Percentiles rank a stretch among this genome's conserved stretches.
Conservation (phyloP, 2,329 filamentous ascomycete species). For the Aspergillus jensenii region DNA sequence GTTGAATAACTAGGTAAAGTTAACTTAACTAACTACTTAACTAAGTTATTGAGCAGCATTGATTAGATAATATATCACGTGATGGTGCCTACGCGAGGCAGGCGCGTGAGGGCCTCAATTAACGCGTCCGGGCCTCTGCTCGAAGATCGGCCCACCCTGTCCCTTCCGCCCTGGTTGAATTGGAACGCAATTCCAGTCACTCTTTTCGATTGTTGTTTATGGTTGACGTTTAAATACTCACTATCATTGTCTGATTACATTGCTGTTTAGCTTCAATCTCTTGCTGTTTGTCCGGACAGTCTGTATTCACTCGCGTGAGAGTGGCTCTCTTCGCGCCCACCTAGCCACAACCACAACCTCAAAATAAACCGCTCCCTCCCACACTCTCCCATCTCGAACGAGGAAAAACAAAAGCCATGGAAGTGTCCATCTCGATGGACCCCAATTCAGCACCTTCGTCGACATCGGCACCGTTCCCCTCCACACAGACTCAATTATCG, state of each 20-base stretch:
- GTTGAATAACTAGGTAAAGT: neutral
- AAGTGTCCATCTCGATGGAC: constrained; percentile 1
- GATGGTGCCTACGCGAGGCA: neutral
- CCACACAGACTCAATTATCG: neutral
- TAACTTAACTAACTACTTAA: neutral
- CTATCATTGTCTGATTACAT: neutral
- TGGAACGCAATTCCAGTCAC: neutral
- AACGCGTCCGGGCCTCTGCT: constrained; percentile 2
- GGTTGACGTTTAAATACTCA: neutral
- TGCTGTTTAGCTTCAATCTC: neutral
- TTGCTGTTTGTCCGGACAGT: too few relatives aligned
- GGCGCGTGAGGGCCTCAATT: neutral
- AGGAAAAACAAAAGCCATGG: neutral
- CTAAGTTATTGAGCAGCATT: too few relatives aligned
- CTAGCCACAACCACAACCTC: neutral
- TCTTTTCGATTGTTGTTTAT: neutral
- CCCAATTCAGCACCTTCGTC: neutral
- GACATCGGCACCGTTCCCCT: neutral
- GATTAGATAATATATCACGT: constrained; percentile 3
- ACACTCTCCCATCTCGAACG: neutral
- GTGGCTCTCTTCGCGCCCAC: neutral
- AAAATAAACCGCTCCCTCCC: neutral
- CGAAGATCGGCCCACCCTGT: constrained; percentile 3
- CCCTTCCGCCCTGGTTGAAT: neutral
- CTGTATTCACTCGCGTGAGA: neutral